Evolutionary conservation across 345 rosid genomes (phyloP).

Genomic region (Salix koriyanagi): DNA sequence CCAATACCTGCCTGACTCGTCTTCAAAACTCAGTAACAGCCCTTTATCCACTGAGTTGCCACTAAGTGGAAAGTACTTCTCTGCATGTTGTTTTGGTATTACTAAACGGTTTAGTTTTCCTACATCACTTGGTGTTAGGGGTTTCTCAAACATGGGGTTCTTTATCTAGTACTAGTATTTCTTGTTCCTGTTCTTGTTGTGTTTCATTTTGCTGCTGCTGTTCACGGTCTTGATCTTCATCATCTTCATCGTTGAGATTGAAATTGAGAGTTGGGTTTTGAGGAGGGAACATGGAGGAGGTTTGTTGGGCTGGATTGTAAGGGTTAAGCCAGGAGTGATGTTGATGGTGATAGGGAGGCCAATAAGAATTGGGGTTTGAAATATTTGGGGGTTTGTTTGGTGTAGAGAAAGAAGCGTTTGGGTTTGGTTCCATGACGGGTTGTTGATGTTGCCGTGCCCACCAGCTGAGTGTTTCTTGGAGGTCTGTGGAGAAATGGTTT

Average conservation of each 20-base stretch:
- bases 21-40: constrained; percentile 67
- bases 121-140: constrained; percentile 83
- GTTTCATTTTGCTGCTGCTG: neutral
- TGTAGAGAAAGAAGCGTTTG: neutral
- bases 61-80: constrained; percentile 64
- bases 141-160: constrained; percentile 62
- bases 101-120: constrained; percentile 88
- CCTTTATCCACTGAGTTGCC: constrained; percentile 47
- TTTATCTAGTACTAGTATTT: neutral
- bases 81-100: constrained; percentile 86
- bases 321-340: neutral
- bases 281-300: constrained; percentile 6
- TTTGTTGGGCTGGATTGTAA: neutral
- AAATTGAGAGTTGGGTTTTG: constrained; percentile 11
- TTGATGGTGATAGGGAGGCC: constrained; percentile 7
- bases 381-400: neutral
- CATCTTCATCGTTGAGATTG: constrained; percentile 23
- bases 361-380: neutral
- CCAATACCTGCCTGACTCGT: constrained; percentile 84
- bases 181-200: neutral
- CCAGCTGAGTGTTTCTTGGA: constrained; percentile 33
- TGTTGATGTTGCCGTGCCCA: constrained; percentile 35
- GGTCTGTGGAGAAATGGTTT: constrained; percentile 42
- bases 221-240: constrained; percentile 9
- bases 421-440: constrained; percentile 15